Evolutionary conservation across 441 rosid genomes (phyloP), one percentile per base, ranked within the genome.

Genomic region (Adansonia rubrostipa): DNA sequence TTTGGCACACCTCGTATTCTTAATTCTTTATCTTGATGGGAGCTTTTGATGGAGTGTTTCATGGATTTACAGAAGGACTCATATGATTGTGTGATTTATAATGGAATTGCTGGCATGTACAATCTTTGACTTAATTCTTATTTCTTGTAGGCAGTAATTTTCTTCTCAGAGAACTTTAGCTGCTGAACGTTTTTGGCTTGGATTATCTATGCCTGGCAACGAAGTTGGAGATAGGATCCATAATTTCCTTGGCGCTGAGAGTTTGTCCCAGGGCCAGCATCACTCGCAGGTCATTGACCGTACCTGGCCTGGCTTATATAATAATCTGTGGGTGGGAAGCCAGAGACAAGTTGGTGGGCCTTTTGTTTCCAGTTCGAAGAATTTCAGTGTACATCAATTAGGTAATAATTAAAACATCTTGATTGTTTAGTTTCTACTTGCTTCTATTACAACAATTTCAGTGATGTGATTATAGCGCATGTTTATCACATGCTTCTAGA

Each of bases 171-270:
- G 80, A 81, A 78, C 67, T 75, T 75, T 63, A 77, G 54, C 80
- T 76, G 76, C 82, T 80, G 82, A 81, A 80, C 56, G 71, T 40
- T 82, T 64, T 73, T 67, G 60, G 62, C 82, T 79, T 76, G 83
- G 73, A 77, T 86, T 82, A 89, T 89, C 94, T 86, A 95, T 95
- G 98, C 97, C 98, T 91, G 97, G 92, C 84, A 88, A 93, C 91
- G 92, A 92, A 88, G 87, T 83, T 88, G 97, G 92, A 85, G 97
- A 93, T 79, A 87, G 90, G 87, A 88, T 87, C 86, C 94, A 89
- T 84, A 90, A 92, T 88, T 87, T 93, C 85, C 90, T 92, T 88
- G 93, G 90, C 80, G 92, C 87, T 78, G 97, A 91, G 66, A 89
- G 85, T 75, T 81, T 85, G 78, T 82, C 92, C 74, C 92, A 86